These are phyloP conservation scores for Arctostaphylos glauca DNA, from an alignment of 148 eudicot species.

Conservation along the genomic window DNA sequence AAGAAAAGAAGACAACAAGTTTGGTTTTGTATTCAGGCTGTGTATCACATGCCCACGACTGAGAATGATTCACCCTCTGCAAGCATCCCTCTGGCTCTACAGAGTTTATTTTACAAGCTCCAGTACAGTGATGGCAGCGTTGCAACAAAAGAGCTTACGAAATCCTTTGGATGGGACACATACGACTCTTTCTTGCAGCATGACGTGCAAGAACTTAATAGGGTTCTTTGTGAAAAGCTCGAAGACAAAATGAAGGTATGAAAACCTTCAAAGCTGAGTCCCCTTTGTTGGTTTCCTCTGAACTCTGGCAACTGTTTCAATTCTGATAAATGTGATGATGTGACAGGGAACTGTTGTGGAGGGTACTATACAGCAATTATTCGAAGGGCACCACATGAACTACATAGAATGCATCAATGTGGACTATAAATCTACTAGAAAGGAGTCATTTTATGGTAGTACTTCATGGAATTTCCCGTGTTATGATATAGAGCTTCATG, in stretches of 20 bases:
- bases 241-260: constrained; percentile 95
- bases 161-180: constrained; percentile 96
- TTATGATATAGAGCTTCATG: not conserved
- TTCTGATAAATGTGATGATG: constrained; percentile 9
- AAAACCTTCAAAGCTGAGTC: constrained; percentile 6
- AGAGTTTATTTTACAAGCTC: constrained; percentile 90
- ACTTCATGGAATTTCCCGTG: not conserved
- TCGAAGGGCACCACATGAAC: constrained; percentile 99
- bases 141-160: constrained; percentile 90
- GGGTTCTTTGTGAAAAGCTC: constrained; percentile 94
- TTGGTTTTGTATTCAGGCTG: constrained; percentile 54
- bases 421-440: constrained; percentile 89
- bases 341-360: constrained; percentile 92
- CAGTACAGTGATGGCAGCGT: constrained; percentile 90
- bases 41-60: constrained; percentile 97
- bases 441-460: constrained; percentile 90
- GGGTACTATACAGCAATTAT: constrained; percentile 85
- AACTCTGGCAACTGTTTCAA: not conserved
- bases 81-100: constrained; percentile 93
- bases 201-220: constrained; percentile 94
- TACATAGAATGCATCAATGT: constrained; percentile 91
- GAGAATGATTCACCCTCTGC: constrained; percentile 89
- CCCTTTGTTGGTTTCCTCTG: not conserved
- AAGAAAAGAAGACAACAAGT: constrained; percentile 8
- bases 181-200: constrained; percentile 97